A percentile compares a stretch with the other conserved stretches of the same genome.
These are phyloP conservation scores for Aspergillus hancockii DNA, from an alignment of 495 filamentous ascomycete species.

Conservation along the genomic window DNA sequence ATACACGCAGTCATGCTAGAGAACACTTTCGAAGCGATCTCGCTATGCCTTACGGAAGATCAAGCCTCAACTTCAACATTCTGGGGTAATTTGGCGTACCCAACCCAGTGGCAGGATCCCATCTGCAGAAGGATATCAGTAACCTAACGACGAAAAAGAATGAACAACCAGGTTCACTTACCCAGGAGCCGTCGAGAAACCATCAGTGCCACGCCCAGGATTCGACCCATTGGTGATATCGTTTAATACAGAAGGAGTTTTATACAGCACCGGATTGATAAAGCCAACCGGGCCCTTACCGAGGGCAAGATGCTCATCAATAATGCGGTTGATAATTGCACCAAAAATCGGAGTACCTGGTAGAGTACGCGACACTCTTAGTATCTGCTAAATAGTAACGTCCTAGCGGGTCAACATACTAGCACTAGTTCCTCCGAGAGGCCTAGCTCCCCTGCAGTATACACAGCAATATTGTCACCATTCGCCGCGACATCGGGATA, in stretches of 20 bases:
- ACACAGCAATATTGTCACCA: constrained; percentile 57
- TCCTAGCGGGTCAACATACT: constrained; percentile 2
- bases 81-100: constrained; percentile 55
- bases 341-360: constrained; percentile 30
- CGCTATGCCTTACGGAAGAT: constrained; percentile 23
- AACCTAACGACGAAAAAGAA: neutral
- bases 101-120: constrained; percentile 57
- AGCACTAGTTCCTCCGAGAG: constrained; percentile 41
- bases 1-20: no score
- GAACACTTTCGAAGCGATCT: no score
- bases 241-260: constrained; percentile 44
- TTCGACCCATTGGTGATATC: constrained; percentile 52
- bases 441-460: constrained; percentile 26
- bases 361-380: neutral
- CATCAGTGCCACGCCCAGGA: constrained; percentile 48
- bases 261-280: constrained; percentile 53
- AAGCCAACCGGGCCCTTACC: constrained; percentile 55
- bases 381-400: neutral
- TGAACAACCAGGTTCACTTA: constrained; percentile 19
- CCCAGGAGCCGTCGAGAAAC: constrained; percentile 49
- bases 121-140: constrained; percentile 19
- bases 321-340: constrained; percentile 44
- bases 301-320: constrained; percentile 45
- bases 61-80: constrained; percentile 44
- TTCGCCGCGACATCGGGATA: constrained; percentile 67